These are phyloP conservation scores for Botryotinia globosa DNA, from an alignment of 2,329 filamentous ascomycete genomes.

Conservation along the genomic window DNA sequence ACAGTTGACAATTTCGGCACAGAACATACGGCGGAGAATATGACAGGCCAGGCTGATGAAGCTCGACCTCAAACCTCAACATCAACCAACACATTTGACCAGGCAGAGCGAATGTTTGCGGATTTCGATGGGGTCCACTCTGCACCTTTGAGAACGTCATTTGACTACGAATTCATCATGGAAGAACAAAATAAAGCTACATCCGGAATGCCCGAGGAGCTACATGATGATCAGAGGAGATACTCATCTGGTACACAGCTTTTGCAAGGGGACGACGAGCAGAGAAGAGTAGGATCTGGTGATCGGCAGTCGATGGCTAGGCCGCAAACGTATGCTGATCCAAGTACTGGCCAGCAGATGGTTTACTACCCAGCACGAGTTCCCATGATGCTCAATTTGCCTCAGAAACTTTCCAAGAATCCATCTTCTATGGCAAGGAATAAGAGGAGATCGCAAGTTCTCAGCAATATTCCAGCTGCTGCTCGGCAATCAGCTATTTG, in stretches of 20 bases:
- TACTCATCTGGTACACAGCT: conserved; percentile 22
- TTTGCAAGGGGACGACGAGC: conserved; percentile 16
- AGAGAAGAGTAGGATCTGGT: conserved; percentile 21
- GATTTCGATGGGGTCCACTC: conserved; percentile 83
- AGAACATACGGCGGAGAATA: conserved; percentile 19
- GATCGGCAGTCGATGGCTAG: conserved; percentile 36
- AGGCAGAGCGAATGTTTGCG: conserved; percentile 65
- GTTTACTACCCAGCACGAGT: conserved; percentile 95
- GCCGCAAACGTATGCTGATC: conserved; percentile 60
- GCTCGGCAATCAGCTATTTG: conserved; percentile 41
- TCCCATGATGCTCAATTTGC: conserved; percentile 87
- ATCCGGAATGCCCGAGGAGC: background rate
- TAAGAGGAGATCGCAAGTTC: conserved; percentile 68
- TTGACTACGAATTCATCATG: conserved; percentile 14
- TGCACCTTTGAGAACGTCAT: conserved; percentile 27
- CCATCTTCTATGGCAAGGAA: conserved; percentile 63
- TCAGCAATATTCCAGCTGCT: conserved; percentile 58
- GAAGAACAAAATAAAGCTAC: background rate
- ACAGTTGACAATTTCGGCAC: conserved; percentile 26
- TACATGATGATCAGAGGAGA: conserved; percentile 6
- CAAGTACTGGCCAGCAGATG: conserved; percentile 72
- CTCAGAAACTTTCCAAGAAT: conserved; percentile 77
- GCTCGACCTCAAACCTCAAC: conserved; percentile 31
- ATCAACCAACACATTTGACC: conserved; percentile 54
- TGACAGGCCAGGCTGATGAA: conserved; percentile 23